These are phyloP conservation scores for Vigna mungo DNA, from an alignment of 306 rosid genomes.

Conservation along the genomic window DNA sequence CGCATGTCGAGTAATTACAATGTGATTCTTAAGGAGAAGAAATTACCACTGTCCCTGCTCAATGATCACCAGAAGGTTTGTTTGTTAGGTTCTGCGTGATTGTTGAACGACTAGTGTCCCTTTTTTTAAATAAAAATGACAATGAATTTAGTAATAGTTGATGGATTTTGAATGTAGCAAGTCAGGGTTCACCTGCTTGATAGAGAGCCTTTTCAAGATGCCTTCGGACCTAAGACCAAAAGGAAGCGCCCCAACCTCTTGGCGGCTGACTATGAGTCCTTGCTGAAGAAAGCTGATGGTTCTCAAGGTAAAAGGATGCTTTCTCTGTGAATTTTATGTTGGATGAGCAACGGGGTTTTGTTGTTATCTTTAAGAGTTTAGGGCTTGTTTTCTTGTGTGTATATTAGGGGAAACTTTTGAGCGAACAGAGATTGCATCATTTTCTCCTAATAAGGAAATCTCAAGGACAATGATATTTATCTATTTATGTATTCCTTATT, in stretches of 20 bases:
- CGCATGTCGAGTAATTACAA: conserved; percentile 73
- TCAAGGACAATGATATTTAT: too few species aligned
- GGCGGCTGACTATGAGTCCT: conserved; percentile 85
- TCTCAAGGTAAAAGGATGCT: conserved; percentile 67
- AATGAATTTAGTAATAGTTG: not conserved
- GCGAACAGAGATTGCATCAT: not conserved
- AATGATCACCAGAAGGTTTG: conserved; percentile 87
- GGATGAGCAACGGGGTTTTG: not conserved
- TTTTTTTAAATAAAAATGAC: not conserved
- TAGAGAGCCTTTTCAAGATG: conserved; percentile 83
- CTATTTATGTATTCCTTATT: too few species aligned
- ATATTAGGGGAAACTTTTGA: not conserved
- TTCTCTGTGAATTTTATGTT: not conserved
- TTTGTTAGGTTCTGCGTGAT: conserved; percentile 14
- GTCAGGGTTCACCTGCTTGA: conserved; percentile 91
- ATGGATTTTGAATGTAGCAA: conserved; percentile 68
- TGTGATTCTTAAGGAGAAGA: conserved; percentile 81
- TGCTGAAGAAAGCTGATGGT: conserved; percentile 81
- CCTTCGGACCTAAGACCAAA: conserved; percentile 86
- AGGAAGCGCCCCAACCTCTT: conserved; percentile 84
- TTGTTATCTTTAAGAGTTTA: not conserved
- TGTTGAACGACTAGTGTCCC: conserved; percentile 8
- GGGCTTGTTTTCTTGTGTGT: not conserved
- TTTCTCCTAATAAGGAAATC: not conserved
- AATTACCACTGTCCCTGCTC: conserved; percentile 78